Percentiles rank a stretch among this genome's conserved stretches.
These are phyloP conservation scores for Penicillium griseofulvum DNA, from an alignment of 2,329 filamentous ascomycete genomes.

Conservation along the genomic window DNA sequence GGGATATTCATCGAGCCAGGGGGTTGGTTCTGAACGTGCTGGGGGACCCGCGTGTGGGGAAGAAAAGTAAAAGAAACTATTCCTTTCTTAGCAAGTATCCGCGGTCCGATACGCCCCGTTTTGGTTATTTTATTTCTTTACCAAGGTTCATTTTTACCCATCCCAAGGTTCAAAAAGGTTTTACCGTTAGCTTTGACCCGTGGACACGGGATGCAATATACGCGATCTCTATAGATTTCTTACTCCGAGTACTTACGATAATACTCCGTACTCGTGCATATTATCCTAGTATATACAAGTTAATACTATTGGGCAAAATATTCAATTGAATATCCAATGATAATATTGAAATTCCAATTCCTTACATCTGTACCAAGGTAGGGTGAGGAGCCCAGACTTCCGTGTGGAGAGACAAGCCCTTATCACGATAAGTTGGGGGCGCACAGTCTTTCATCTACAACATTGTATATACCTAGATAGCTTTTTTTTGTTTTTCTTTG, in stretches of 20 bases:
- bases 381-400: background rate
- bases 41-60: conserved; percentile 10
- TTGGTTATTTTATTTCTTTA: background rate
- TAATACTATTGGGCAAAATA: background rate
- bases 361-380: conserved; percentile 1
- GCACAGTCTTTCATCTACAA: background rate
- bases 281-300: background rate
- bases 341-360: background rate
- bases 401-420: conserved; percentile 2
- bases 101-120: conserved; percentile 5
- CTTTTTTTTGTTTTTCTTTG: no score
- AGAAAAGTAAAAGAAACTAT: background rate
- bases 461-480: no score
- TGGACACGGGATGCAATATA: background rate
- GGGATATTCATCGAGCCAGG: conserved; percentile 6
- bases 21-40: conserved; percentile 18
- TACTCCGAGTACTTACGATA: background rate
- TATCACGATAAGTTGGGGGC: background rate
- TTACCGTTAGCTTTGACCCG: background rate
- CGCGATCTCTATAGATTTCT: background rate
- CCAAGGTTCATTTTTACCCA: background rate
- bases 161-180: background rate
- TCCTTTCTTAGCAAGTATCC: background rate
- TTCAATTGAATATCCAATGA: background rate
- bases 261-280: background rate